A percentile compares a stretch with the other conserved stretches of the same genome.
Conservation (phyloP, 495 filamentous ascomycete genomes). For the Daldinia concentrica region DNA sequence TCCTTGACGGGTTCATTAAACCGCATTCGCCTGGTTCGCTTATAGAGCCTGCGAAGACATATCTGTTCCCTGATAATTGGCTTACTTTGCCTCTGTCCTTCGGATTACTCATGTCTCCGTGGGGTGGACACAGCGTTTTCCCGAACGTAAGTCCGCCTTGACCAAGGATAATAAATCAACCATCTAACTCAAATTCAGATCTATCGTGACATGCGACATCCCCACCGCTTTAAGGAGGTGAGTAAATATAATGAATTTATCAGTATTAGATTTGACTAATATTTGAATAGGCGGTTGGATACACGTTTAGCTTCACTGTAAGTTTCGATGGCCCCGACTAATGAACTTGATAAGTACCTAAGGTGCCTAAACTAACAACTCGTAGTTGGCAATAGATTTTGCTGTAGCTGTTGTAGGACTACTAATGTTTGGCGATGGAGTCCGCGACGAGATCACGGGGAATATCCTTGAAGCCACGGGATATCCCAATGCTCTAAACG, state of each 20-base stretch:
- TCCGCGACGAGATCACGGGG: slow-evolving; percentile 87
- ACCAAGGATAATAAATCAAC: not conserved
- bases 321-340: slow-evolving; percentile 37
- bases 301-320: slow-evolving; percentile 92
- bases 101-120: slow-evolving; percentile 95
- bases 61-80: slow-evolving; percentile 86
- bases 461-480: slow-evolving; percentile 78
- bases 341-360: slow-evolving; percentile 14
- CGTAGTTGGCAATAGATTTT: slow-evolving; percentile 79
- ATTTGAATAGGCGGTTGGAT: slow-evolving; percentile 67
- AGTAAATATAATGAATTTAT: not conserved
- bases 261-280: not conserved
- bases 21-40: slow-evolving; percentile 82
- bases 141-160: slow-evolving; percentile 66
- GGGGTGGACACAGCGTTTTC: slow-evolving; percentile 95
- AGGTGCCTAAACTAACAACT: slow-evolving; percentile 9
- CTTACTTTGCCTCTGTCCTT: slow-evolving; percentile 88
- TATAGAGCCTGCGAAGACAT: slow-evolving; percentile 79
- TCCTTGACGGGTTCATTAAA: slow-evolving; percentile 88
- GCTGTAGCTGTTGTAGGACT: slow-evolving; percentile 82
- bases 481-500: slow-evolving; percentile 77
- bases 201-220: slow-evolving; percentile 97
- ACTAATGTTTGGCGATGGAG: slow-evolving; percentile 90
- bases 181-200: slow-evolving; percentile 59
- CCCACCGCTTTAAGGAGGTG: slow-evolving; percentile 74